These are phyloP conservation scores for Dioszegia crocea DNA, from an alignment of 768 basidiomycete species.

Conservation along the genomic window DNA sequence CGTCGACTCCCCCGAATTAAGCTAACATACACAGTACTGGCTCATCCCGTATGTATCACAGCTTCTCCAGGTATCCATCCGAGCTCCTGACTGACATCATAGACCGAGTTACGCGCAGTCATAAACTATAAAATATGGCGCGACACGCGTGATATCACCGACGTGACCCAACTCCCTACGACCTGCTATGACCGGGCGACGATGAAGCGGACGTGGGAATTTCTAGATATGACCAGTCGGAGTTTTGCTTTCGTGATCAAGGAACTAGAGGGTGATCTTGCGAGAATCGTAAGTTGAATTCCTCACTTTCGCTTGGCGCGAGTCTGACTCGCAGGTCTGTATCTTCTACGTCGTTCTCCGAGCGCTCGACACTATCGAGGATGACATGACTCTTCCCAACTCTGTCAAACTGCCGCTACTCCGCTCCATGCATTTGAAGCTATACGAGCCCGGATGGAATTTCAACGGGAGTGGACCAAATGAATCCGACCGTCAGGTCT, in stretches of 20 bases:
- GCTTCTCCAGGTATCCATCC: too few species aligned
- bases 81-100: background rate
- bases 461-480: conserved; percentile 75
- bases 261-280: conserved; percentile 90
- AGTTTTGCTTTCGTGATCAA: conserved; percentile 92
- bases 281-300: conserved; percentile 67
- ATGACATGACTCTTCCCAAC: conserved; percentile 94
- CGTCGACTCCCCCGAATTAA: too few species aligned
- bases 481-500: conserved; percentile 80
- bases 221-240: conserved; percentile 80
- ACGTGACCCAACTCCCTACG: conserved; percentile 65
- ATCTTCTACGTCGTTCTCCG: conserved; percentile 92
- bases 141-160: conserved; percentile 77
- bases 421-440: conserved; percentile 72
- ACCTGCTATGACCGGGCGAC: conserved; percentile 80
- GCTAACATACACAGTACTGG: too few species aligned
- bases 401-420: conserved; percentile 79
- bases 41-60: too few species aligned
- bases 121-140: conserved; percentile 79
- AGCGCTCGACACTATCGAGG: conserved; percentile 94
- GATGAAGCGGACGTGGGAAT: conserved; percentile 87
- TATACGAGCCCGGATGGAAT: conserved; percentile 77
- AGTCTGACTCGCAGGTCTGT: conserved; percentile 63
- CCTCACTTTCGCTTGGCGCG: background rate
- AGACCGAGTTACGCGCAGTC: conserved; percentile 72